Evolutionary conservation across 164 flowering plant species (phyloP).

Genomic region (Stephania cephalantha): DNA sequence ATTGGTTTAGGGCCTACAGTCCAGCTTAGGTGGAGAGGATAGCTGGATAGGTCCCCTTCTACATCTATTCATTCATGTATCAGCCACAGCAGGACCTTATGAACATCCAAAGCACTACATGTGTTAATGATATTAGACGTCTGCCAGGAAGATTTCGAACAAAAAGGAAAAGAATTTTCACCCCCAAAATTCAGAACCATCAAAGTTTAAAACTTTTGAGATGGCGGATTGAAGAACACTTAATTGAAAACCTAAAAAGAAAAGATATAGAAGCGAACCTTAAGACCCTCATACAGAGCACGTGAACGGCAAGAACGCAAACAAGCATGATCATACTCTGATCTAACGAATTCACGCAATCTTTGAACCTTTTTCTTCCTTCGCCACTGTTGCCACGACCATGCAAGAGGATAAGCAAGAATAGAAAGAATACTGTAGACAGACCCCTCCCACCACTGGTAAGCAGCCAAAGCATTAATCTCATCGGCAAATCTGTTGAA

Average conservation of each 20-base stretch:
- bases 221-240: neutral
- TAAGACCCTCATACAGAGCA: constrained; percentile 96
- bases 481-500: constrained; percentile 91
- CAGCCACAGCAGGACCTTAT: neutral
- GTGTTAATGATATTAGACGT: neutral
- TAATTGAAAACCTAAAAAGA: neutral
- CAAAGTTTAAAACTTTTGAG: no score
- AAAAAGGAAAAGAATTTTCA: neutral
- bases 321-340: constrained; percentile 97
- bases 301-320: constrained; percentile 96
- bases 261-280: constrained; percentile 36
- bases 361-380: constrained; percentile 68
- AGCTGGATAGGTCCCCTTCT: neutral
- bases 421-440: constrained; percentile 59
- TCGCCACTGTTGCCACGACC: constrained; percentile 91
- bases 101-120: neutral
- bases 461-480: constrained; percentile 76
- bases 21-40: neutral
- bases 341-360: constrained; percentile 89
- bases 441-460: constrained; percentile 99
- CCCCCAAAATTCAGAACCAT: neutral
- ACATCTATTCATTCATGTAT: neutral
- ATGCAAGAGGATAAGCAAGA: constrained; percentile 80
- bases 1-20: neutral
- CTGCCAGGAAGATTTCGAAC: neutral